A percentile compares a stretch with the other conserved stretches of the same genome.
phyloP scores from a whole-genome alignment of 2,329 filamentous ascomycete species.

The Coniella vitis region DNA sequence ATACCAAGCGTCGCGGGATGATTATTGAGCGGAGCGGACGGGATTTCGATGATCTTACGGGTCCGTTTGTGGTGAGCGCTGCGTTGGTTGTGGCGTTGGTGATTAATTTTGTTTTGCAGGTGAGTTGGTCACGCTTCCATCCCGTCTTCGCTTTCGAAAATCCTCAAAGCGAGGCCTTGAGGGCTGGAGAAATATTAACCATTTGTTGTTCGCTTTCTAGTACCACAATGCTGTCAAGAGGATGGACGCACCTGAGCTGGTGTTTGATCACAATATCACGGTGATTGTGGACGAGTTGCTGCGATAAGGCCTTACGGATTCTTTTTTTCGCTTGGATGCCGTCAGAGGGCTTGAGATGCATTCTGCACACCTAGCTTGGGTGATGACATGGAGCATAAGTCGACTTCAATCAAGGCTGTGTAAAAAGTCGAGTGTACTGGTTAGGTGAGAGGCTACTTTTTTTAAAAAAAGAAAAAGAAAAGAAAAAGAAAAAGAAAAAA shows the following conservation, averaged over 20 bases:
- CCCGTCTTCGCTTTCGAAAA: background rate
- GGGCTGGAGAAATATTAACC: no score
- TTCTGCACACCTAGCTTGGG: no score
- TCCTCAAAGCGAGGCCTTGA: no score
- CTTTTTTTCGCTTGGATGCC: no score
- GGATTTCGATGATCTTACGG: conserved; percentile 85
- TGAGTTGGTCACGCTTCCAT: conserved; percentile 32
- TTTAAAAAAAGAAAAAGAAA: background rate
- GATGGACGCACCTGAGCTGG: conserved; percentile 11
- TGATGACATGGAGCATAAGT: no score
- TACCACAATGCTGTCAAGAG: conserved; percentile 26
- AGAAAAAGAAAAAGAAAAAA: background rate
- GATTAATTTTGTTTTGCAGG: conserved; percentile 85
- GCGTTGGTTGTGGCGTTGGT: conserved; percentile 72
- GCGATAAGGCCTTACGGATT: background rate
- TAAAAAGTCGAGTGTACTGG: no score
- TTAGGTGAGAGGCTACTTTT: no score
- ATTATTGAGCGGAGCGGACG: conserved; percentile 82
- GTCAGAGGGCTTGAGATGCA: no score
- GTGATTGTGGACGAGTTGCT: conserved; percentile 12
- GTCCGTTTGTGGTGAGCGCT: conserved; percentile 75
- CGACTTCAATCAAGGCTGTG: no score
- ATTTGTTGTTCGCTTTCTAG: conserved; percentile 20
- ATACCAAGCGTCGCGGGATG: conserved; percentile 66
- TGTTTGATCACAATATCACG: conserved; percentile 1